A percentile compares a stretch with the other conserved stretches of the same genome.
Conservation (phyloP, 2,329 filamentous ascomycete genomes). For the Ophiostoma piceae region DNA sequence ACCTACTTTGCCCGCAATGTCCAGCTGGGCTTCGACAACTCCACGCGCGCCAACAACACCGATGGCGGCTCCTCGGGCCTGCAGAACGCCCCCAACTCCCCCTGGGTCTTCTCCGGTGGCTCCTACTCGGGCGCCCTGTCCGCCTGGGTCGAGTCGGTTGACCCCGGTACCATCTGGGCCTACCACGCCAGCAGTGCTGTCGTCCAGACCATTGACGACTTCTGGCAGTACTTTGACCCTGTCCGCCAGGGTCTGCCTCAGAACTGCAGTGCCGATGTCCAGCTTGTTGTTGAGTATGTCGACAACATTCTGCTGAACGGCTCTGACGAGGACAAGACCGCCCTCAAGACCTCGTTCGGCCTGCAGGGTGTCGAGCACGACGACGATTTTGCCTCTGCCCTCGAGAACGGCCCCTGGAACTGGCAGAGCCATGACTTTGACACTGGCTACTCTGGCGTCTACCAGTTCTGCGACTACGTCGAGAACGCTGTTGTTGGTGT, state of each 20-base stretch:
- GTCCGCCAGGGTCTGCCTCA: constrained; percentile 49
- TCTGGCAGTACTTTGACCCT: constrained; percentile 54
- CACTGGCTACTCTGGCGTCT: constrained; percentile 44
- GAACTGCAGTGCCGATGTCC: constrained; percentile 53
- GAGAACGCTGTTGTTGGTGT: constrained; percentile 39
- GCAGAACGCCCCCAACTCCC: constrained; percentile 46
- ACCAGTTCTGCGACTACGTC: constrained; percentile 46
- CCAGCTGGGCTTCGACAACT: constrained; percentile 46
- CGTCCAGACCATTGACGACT: constrained; percentile 47
- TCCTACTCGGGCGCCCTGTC: constrained; percentile 53
- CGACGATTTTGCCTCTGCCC: constrained; percentile 43
- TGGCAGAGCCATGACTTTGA: constrained; percentile 53
- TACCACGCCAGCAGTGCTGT: constrained; percentile 54
- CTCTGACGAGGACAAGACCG: constrained; percentile 37
- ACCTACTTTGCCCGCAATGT: constrained; percentile 42
- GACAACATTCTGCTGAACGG: constrained; percentile 42
- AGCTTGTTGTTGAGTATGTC: constrained; percentile 47
- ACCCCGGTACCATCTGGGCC: constrained; percentile 55
- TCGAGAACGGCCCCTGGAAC: constrained; percentile 52
- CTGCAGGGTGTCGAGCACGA: constrained; percentile 42
- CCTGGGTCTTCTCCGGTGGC: constrained; percentile 52
- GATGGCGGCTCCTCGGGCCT: constrained; percentile 35
- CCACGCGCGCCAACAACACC: constrained; percentile 29
- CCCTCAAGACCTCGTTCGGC: constrained; percentile 48
- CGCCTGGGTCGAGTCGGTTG: constrained; percentile 47